A percentile compares a stretch with the other conserved stretches of the same genome.
These are phyloP conservation scores for Madurella mycetomatis DNA, from an alignment of 2,329 filamentous ascomycete genomes.

Conservation along the genomic window DNA sequence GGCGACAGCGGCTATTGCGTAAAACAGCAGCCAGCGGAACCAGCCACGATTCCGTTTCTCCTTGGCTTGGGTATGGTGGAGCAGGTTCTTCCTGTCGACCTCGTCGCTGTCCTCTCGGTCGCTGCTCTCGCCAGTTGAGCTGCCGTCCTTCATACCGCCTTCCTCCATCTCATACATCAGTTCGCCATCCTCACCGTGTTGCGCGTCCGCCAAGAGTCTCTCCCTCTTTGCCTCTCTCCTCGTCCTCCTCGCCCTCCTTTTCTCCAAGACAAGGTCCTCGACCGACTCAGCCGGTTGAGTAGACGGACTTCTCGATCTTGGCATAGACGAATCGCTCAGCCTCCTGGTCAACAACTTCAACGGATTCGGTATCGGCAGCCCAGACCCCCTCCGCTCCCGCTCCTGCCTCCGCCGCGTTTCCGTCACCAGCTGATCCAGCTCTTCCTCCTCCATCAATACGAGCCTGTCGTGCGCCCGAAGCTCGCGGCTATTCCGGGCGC, in stretches of 20 bases:
- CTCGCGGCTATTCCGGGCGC: constrained; percentile 64
- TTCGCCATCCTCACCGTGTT: constrained; percentile 64
- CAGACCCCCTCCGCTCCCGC: constrained; percentile 45
- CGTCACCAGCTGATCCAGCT: constrained; percentile 57
- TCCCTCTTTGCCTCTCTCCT: constrained; percentile 52
- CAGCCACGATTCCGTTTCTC: constrained; percentile 48
- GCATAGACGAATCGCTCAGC: constrained; percentile 23
- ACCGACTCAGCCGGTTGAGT: constrained; percentile 8
- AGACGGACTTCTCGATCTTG: constrained; percentile 22
- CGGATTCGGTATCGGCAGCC: constrained; percentile 48
- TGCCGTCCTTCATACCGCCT: constrained; percentile 65
- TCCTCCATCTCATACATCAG: constrained; percentile 92
- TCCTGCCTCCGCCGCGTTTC: constrained; percentile 45
- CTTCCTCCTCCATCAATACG: constrained; percentile 72
- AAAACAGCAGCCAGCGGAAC: constrained; percentile 51
- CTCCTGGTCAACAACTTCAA: constrained; percentile 31
- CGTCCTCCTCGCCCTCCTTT: constrained; percentile 45
- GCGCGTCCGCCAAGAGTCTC: constrained; percentile 48
- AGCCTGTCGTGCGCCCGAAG: constrained; percentile 64
- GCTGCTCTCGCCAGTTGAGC: constrained; percentile 58
- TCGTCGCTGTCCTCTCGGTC: constrained; percentile 57
- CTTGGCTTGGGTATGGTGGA: constrained; percentile 45
- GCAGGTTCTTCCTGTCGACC: constrained; percentile 50
- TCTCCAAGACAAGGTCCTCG: constrained; percentile 46
- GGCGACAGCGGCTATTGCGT: constrained; percentile 47